Conservation (phyloP, 176 grass and related monocot species). For the maize (Zea mays) region Zm-B73-REFERENCE-NAM-5.0 NC_050099.1:211482001-211482500, state of each 20-base stretch:
- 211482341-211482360: background rate
- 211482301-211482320: background rate
- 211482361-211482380: background rate
- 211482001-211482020: background rate
- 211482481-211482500: background rate
- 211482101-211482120: background rate
- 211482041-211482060: background rate
- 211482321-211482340: background rate
- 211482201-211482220: background rate
- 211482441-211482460: background rate
- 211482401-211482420: background rate
- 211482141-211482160: background rate
- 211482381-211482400: background rate
- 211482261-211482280: background rate
- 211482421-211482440: background rate
- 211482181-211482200: background rate
- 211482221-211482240: background rate
- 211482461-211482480: background rate
- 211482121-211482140: background rate
- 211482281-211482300: background rate
- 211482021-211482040: background rate
- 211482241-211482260: background rate
- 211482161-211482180: background rate
- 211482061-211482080: background rate
- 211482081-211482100: background rate